Conservation (phyloP, 345 rosid species). For the Melaleuca quinquenervia region DNA sequence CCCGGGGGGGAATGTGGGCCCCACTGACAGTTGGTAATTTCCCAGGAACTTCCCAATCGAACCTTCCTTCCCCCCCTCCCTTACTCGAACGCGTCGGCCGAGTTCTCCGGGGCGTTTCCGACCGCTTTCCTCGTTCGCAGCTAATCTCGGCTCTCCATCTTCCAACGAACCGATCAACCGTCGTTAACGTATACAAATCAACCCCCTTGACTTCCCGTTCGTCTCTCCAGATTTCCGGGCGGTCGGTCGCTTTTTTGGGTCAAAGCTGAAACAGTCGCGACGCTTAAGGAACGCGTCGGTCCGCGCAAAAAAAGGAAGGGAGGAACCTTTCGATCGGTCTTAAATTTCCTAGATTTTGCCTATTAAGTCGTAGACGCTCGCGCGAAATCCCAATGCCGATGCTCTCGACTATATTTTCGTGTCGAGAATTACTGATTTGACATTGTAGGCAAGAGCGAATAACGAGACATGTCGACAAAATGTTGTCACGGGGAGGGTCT, state of each 20-base stretch:
- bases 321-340: no score
- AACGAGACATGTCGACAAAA: fast-evolving
- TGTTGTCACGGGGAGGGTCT: background rate
- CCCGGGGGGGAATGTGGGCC: background rate
- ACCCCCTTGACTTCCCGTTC: background rate
- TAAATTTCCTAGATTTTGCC: no score
- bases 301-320: no score
- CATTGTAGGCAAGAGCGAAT: fast-evolving
- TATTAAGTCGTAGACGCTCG: fast-evolving
- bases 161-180: background rate
- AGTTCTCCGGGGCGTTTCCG: background rate
- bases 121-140: no score
- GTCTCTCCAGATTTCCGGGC: background rate
- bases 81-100: background rate
- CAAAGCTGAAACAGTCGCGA: background rate
- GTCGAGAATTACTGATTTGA: fast-evolving
- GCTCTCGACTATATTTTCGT: fast-evolving
- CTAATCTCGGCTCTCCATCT: no score
- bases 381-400: no score
- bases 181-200: background rate
- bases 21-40: background rate
- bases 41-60: background rate
- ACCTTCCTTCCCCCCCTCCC: background rate
- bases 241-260: background rate
- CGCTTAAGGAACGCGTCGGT: no score